Evolutionary conservation across 257 asterid species (phyloP).

Genomic region (Fraxinus pennsylvanica): DNA sequence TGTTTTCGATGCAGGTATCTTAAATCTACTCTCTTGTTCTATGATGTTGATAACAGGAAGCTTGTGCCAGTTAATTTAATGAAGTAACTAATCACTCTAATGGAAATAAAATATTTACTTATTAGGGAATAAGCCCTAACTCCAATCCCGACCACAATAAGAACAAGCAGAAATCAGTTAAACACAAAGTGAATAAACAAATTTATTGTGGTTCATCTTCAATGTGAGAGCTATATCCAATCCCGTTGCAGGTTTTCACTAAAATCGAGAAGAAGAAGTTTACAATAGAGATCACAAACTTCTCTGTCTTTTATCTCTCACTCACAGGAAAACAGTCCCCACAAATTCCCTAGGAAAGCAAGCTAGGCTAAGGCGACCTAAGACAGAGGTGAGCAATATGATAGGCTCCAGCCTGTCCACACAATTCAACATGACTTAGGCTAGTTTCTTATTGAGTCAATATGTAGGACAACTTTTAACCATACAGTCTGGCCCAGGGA

Average conservation of each 20-base stretch:
- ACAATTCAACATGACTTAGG: background rate
- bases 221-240: background rate
- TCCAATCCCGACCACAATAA: background rate
- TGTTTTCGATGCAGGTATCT: conserved; percentile 67
- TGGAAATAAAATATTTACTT: background rate
- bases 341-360: background rate
- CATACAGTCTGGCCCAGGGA: background rate
- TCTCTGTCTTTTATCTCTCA: background rate
- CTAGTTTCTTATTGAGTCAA: background rate
- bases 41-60: background rate
- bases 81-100: background rate
- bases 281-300: too few species aligned
- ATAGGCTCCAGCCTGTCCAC: background rate
- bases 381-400: background rate
- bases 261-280: background rate
- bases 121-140: background rate
- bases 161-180: background rate
- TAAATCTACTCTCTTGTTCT: background rate
- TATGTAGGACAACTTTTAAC: background rate
- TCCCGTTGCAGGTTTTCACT: background rate
- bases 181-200: background rate
- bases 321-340: background rate
- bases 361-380: background rate
- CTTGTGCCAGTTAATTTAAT: background rate
- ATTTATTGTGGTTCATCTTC: background rate